Conservation (phyloP, 257 asterid species). For the Solanum phureja region DNA sequence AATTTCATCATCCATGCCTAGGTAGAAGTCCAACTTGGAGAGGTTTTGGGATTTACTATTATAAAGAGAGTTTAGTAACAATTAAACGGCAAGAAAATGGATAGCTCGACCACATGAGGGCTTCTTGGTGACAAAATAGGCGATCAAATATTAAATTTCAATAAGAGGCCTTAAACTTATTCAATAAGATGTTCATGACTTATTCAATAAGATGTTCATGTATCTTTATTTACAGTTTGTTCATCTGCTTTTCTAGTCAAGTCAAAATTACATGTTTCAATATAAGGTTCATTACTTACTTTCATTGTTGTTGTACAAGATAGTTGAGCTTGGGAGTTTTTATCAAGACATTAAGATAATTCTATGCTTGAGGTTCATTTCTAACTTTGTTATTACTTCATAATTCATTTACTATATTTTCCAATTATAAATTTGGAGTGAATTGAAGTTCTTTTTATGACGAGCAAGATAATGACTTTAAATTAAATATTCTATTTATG, state of each 20-base stretch:
- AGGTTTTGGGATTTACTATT: background rate
- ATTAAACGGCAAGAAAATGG: background rate
- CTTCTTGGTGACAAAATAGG: background rate
- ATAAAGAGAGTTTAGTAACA: background rate
- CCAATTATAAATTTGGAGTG: background rate
- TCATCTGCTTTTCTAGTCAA: background rate
- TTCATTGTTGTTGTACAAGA: background rate
- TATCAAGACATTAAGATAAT: background rate
- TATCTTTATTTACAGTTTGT: background rate
- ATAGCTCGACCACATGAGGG: background rate
- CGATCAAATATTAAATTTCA: background rate
- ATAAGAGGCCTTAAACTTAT: too few species aligned
- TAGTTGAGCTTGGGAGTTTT: background rate
- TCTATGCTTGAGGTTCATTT: background rate
- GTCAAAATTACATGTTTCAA: background rate
- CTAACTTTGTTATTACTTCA: background rate
- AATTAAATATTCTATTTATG: background rate
- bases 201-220: too few species aligned
- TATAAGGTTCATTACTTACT: background rate
- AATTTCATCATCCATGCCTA: background rate
- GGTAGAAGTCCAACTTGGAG: background rate
- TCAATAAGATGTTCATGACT: too few species aligned
- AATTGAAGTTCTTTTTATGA: background rate
- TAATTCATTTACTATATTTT: background rate
- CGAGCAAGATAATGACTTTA: background rate